Evolutionary conservation across 345 rosid species (phyloP), one percentile per base, ranked within the genome.

Genomic region (Pugionium dolabratum): DNA sequence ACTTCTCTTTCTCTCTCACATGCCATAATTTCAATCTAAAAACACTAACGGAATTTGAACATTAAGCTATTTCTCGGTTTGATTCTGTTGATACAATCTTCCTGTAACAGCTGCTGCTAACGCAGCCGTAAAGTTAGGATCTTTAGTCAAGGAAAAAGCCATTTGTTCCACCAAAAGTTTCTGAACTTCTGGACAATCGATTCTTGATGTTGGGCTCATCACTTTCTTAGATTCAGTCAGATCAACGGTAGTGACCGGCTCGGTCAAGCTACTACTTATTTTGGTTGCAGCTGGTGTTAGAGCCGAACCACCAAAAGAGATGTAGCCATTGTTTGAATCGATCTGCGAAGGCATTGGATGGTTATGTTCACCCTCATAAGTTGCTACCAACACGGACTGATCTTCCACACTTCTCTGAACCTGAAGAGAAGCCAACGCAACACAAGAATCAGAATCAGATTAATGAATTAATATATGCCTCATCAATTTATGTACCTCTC

Each of bases 341-440:
- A 72, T 57, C 50, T 81, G 86, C 7, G 90, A 69, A 0, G 87
- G 90, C 67, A 75, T 80, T 31, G 90, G 91, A 84, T 94, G 99
- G 78, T 88, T 94, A 79, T 94, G 99, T 73, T 86, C 97, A 10
- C 99, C 99, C 67, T 94, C 99, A 36, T 94, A 94, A 2, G 99
- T 94, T 8, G 99, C 97, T 9, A 94, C 96, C 37, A 94, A 34
- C 6, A 94, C 80, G 0, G 90, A 82, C 59, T 88, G 99, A 33
- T 94, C 99, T 11, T 94, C 97, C 1, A 76, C 80, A 54, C 90
- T 94, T 79, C 99, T 83, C 48, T 94, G 99, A 55, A 94, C 99
- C 98, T 91, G 73, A 75, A 83, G 4, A 49, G 27, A 62, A 10
- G 49, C 25, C 36, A 45, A 44, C 32, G 25, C 36, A 45, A 44